Evolutionary conservation across 208 protist species (phyloP), one percentile per base, ranked within the genome.

Genomic region (Histomonas meleagridis): DNA sequence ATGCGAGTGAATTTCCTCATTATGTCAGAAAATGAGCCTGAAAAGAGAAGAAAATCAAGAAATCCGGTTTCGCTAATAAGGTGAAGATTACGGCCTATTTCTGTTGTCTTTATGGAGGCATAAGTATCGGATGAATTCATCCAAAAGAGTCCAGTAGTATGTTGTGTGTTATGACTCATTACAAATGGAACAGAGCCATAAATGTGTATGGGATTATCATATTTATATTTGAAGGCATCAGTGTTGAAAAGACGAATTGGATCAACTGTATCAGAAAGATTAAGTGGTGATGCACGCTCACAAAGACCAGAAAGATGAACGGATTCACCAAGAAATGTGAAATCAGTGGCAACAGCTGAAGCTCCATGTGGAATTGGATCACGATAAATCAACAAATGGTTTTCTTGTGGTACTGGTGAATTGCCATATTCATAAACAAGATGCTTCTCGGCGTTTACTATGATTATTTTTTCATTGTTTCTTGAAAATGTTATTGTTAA

Each of bases 121-220:
- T 51, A 48, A 32, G 70, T 51, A 35, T 81, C 70, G 1, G 70
- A n/a, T 81, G 70, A 43, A 81, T 81, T 81, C 43, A 81, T 48
- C 70, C 70, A 81, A n/a, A 81, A 81, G 51, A 81, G 7, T 28
- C 14, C 35, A n/a, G n/a, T 32, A 18, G 92, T n/a, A 93, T 94
- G 28, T 76, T 7, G 16, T 10, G 79, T 18, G 14, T 28, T 76
- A 94, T 98, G 97, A 48, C 96, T 96, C 21, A 96, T 79, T 92
- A 99, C 94, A 57, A 98, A 97, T 1, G 98, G 98, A 12, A 99
- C 96, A 16, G 95, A 91, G 26, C 97, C 98, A 94, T 99, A 99
- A 14, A 99, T 94, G 46, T 76, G 35, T 46, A 18, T 46, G 95
- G 7, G 95, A 95, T 92, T 96, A 96, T 93, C 98, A 95, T 1